These are phyloP conservation scores for Coemansia guatemalensis DNA, from an alignment of 192 early-diverging fungal species.

Conservation along the genomic window DNA sequence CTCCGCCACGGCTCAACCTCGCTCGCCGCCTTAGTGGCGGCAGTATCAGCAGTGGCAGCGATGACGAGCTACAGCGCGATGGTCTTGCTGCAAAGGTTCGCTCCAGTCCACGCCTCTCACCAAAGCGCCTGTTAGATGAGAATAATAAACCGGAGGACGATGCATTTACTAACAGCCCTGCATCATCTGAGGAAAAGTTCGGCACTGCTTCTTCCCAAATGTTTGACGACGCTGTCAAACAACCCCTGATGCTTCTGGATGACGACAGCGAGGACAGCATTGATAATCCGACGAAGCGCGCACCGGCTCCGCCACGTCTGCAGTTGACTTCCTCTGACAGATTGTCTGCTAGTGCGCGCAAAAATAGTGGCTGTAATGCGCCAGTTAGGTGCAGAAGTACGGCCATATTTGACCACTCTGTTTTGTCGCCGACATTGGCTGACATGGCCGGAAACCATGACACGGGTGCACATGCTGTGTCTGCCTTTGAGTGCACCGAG, in stretches of 20 bases:
- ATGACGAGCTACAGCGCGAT: not conserved
- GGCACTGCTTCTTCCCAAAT: conserved; percentile 23
- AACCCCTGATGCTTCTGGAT: not conserved
- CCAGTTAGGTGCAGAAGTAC: not conserved
- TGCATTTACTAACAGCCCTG: conserved; percentile 2
- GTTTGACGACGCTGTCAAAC: conserved; percentile 1
- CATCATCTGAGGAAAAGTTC: conserved; percentile 7
- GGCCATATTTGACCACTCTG: too few relatives aligned
- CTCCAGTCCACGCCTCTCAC: conserved; percentile 13
- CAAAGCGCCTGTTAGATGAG: not conserved
- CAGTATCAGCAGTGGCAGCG: not conserved
- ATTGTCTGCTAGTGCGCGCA: too few relatives aligned
- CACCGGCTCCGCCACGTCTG: conserved; percentile 1
- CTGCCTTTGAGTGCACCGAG: not conserved
- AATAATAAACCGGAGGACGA: conserved; percentile 5
- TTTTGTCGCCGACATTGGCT: too few relatives aligned
- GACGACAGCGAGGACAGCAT: not conserved
- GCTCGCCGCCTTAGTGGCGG: not conserved
- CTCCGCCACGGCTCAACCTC: not conserved
- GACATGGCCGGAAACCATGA: too few relatives aligned
- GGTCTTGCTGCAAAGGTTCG: conserved; percentile 8
- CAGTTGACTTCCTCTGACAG: not conserved
- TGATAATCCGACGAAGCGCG: not conserved
- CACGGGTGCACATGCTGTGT: not conserved
- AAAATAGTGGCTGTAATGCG: not conserved